Percentiles rank a stretch among this genome's conserved stretches.
Evolutionary conservation across 2,329 filamentous ascomycete genomes (phyloP).

Genomic region (Cryphonectria parasitica): DNA sequence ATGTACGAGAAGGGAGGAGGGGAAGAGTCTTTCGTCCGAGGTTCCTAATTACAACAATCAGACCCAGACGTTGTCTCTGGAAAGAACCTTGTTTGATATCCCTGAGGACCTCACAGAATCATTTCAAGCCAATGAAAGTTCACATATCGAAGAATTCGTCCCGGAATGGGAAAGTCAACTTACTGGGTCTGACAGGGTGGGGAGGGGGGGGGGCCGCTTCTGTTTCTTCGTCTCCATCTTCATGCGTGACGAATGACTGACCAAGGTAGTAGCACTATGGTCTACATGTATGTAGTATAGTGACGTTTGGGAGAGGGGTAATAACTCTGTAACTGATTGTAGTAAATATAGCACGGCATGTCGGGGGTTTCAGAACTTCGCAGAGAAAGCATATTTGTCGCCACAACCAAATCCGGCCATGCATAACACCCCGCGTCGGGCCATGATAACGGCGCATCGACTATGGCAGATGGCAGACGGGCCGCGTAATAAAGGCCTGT

Average conservation of each 20-base stretch:
- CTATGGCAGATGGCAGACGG: slow-evolving; percentile 2
- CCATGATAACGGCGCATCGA: neutral
- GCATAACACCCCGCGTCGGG: neutral
- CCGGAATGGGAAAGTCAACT: slow-evolving; percentile 11
- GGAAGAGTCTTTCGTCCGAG: neutral
- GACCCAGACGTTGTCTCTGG: slow-evolving; percentile 2
- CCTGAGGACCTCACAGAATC: neutral
- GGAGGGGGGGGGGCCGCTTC: neutral
- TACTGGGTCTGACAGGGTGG: neutral
- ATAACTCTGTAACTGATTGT: neutral
- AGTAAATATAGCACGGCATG: neutral
- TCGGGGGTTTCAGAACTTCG: neutral
- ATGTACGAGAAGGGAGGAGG: neutral
- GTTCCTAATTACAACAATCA: neutral
- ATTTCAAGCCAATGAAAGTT: slow-evolving; percentile 9
- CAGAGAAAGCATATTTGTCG: neutral
- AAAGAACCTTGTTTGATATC: slow-evolving; percentile 10
- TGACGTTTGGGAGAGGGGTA: neutral
- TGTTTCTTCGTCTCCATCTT: neutral
- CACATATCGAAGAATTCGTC: neutral
- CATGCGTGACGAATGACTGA: neutral
- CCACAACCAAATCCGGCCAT: neutral
- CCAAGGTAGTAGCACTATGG: neutral
- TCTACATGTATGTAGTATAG: neutral
- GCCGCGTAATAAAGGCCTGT: neutral